Conservation (phyloP, 768 basidiomycete genomes). For the Botryobasidium botryosum region DNA sequence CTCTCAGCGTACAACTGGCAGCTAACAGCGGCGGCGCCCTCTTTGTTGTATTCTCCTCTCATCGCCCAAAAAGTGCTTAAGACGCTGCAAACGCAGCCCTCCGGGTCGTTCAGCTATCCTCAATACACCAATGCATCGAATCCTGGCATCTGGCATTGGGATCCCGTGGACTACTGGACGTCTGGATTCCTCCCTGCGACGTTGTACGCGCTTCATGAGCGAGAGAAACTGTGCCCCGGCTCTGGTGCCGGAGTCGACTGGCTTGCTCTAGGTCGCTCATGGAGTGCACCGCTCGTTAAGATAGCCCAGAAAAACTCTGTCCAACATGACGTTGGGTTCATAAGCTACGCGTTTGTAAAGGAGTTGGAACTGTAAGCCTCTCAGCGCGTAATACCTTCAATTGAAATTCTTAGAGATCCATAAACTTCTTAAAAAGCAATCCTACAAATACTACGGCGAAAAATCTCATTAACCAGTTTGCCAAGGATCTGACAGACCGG, state of each 20-base stretch:
- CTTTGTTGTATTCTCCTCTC: not conserved
- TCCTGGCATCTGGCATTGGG: conserved; percentile 3
- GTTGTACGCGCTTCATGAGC: conserved; percentile 9
- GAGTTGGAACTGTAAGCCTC: conserved; percentile 11
- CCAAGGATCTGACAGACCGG: conserved; percentile 9
- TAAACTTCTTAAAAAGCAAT: conserved; percentile 3
- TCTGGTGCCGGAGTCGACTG: conserved; percentile 1
- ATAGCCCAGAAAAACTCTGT: conserved; percentile 6
- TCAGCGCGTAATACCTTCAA: not conserved
- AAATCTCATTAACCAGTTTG: conserved; percentile 9
- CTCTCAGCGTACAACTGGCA: no score
- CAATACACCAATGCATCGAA: conserved; percentile 33
- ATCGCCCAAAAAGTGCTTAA: conserved; percentile 18
- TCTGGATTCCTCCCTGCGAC: conserved; percentile 13
- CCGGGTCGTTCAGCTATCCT: conserved; percentile 35
- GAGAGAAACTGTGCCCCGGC: conserved; percentile 5
- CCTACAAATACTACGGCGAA: conserved; percentile 10
- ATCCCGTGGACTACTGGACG: conserved; percentile 9
- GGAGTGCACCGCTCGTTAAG: conserved; percentile 8
- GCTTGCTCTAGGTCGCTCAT: conserved; percentile 5
- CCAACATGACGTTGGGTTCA: conserved; percentile 13
- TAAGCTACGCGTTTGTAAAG: conserved; percentile 11
- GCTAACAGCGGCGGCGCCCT: no score
- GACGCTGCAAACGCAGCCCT: conserved; percentile 32
- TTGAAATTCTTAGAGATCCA: no score